Evolutionary conservation across 306 rosid species (phyloP), one percentile per base, ranked within the genome.

Genomic region (Medicago ruthenica): DNA sequence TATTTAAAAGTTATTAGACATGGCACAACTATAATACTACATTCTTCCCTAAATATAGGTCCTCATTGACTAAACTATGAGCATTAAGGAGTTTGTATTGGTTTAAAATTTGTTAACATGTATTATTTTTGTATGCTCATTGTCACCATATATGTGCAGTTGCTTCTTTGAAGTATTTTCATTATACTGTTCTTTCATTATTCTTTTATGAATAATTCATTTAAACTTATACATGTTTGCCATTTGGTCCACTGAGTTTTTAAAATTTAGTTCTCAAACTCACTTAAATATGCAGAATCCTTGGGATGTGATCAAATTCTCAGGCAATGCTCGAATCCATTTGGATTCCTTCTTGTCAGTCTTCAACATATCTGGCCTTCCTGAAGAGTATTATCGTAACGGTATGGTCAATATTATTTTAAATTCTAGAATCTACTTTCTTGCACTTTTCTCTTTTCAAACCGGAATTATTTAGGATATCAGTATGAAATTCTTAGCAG

Each of bases 311-410:
- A 86, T 94, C 70, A 41, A 83, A 37, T 94, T 94, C 87, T 92
- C 97, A 12, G 89, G 97, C 72, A 86, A 88, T 80, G 85, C 92
- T 54, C 79, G 41, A 11, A 86, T 94, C 84, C 98, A 94, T 89
- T 82, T 94, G 88, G 98, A 92, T 81, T 87, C 97, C 20, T 90
- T 94, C 85, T 88, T 92, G 88, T 94, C 98, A 8, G 87, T 88
- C 39, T 94, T 94, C 90, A 88, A 94, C 77, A 90, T 94, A 68
- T 88, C 97, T 15, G 98, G 95, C 68, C 93, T 94, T 77, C 95
- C 90, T 14, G 96, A 84, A 65, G 96, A 90, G 64, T 94, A 94
- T 80, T 94, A 90, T 70, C 87, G 86, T 70, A 94, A 94, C 77
- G 78, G 98, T 90, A 92, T 31, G 88, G 31, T 9, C 54, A 20